Conservation (phyloP, 441 rosid genomes). For the Gossypium trilobum region DNA sequence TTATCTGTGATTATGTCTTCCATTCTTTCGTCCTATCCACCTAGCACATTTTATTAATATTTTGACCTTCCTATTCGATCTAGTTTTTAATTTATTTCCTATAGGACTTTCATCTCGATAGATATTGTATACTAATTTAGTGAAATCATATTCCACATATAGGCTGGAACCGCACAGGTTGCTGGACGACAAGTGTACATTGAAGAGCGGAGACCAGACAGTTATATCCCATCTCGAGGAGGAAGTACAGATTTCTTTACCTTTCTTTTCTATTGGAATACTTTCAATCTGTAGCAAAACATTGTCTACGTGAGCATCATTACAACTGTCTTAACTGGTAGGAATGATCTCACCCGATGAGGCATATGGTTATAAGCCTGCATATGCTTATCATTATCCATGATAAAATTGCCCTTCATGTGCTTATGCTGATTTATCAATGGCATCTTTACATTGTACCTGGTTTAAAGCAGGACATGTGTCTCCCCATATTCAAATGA, state of each 20-base stretch:
- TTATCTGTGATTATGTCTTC: no score
- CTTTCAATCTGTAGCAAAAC: neutral
- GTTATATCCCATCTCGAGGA: constrained; percentile 48
- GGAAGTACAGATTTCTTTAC: constrained; percentile 38
- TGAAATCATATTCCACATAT: neutral
- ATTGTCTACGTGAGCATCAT: neutral
- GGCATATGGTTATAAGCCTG: neutral
- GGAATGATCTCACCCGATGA: neutral
- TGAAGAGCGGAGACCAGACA: constrained; percentile 60
- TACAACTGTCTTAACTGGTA: neutral
- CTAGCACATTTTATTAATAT: no score
- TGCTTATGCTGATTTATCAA: neutral
- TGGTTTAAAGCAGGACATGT: neutral
- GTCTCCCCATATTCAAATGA: neutral
- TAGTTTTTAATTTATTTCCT: neutral
- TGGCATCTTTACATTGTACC: neutral
- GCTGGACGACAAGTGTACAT: constrained; percentile 59
- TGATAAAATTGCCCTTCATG: neutral
- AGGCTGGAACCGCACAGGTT: constrained; percentile 47
- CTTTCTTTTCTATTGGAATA: neutral
- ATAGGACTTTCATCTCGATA: neutral
- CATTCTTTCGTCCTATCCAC: no score
- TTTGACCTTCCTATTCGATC: no score
- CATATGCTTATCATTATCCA: neutral
- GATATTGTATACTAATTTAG: constrained; percentile 5